Evolutionary conservation across 208 protist species (phyloP).

Genomic region (Trypanosoma scelopori): DNA sequence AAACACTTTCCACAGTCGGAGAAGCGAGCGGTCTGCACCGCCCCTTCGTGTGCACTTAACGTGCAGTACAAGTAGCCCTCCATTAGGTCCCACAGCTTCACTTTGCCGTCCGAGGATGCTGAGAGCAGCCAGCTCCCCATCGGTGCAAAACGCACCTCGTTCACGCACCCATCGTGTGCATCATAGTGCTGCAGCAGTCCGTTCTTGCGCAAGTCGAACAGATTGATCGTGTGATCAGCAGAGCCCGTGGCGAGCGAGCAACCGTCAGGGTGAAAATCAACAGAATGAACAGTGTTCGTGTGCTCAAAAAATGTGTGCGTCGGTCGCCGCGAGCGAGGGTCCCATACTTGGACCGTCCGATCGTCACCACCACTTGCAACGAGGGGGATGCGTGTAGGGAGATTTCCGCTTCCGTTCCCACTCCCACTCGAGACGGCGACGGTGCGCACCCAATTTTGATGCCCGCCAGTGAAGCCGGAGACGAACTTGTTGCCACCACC

Average conservation of each 20-base stretch:
- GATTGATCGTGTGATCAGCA: slow-evolving; percentile 69
- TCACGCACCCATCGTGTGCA: slow-evolving; percentile 67
- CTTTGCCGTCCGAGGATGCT: slow-evolving; percentile 68
- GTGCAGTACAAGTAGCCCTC: slow-evolving; percentile 87
- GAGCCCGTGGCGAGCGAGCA: slow-evolving; percentile 72
- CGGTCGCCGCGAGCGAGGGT: slow-evolving; percentile 46
- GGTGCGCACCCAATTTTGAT: slow-evolving; percentile 87
- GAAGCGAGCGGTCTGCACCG: slow-evolving; percentile 58
- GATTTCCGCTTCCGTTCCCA: slow-evolving; percentile 18
- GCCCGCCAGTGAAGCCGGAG: slow-evolving; percentile 51
- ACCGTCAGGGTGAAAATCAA: slow-evolving; percentile 88
- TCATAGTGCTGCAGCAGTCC: slow-evolving; percentile 84
- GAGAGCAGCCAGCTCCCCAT: slow-evolving; percentile 82
- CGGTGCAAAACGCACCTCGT: slow-evolving; percentile 70
- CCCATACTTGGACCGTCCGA: slow-evolving; percentile 77
- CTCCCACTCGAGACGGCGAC: slow-evolving; percentile 55
- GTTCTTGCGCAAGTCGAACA: slow-evolving; percentile 85
- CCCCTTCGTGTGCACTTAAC: slow-evolving; percentile 74
- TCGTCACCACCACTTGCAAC: slow-evolving; percentile 88
- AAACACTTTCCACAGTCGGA: slow-evolving; percentile 58
- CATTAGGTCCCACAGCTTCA: slow-evolving; percentile 85
- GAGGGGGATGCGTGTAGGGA: slow-evolving; percentile 37
- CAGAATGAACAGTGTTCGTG: slow-evolving; percentile 43
- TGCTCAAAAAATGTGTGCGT: slow-evolving; percentile 74
- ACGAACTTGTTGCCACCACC: slow-evolving; percentile 45